Evolutionary conservation across 23 red algal species (phyloP), one percentile per base, ranked within the genome.

Genomic region (Chondrus crispus): DNA sequence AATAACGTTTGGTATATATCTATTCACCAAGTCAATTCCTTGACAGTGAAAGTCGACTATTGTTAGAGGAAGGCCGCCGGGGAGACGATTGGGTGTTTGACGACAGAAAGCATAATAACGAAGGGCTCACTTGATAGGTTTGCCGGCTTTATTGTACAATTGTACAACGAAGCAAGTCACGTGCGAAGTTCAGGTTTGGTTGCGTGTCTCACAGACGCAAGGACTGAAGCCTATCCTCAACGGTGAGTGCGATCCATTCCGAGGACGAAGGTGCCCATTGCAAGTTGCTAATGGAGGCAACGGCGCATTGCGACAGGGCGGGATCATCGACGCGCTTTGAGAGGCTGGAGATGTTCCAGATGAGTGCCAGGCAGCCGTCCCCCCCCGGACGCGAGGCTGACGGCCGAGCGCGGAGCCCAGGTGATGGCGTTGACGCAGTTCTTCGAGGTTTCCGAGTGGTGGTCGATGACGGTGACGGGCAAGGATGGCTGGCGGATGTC

Each of bases 401-500:
- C 68, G 53, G 87, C 81, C 18, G 93, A 87, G 66, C 87, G 89
- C 5, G 97, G 97, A 46, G 97, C 93, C 97, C 97, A 98, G 11
- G 85, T 81, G 32, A 98, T 54, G 7, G 93, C 93, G 62, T 95
- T 96, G 20, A 98, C 93, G 37, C 74, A 91, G 55, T 90, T 94
- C 46, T 47, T 45, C 7, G 80, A 68, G 51, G 91, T 73, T 38
- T 84, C 73, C n/a, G 45, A 50, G 30, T 84, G 38, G 26, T 94
- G 84, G 36, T 87, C 93, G 19, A 98, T 49, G 45, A 75, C 71
- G 7, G 93, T 93, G 35, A 95, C 40, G 3, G 96, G 96, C 80
- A 93, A 78, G 24, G 92, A 91, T 58, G 97, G 97, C 38, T 96
- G 84, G 33, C 97, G 97, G 37, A 96, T 98, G 63, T 98, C 97